Base-by-base conservation (phyloP, 148 eudicot species). In the Simmondsia chinensis region DNA sequence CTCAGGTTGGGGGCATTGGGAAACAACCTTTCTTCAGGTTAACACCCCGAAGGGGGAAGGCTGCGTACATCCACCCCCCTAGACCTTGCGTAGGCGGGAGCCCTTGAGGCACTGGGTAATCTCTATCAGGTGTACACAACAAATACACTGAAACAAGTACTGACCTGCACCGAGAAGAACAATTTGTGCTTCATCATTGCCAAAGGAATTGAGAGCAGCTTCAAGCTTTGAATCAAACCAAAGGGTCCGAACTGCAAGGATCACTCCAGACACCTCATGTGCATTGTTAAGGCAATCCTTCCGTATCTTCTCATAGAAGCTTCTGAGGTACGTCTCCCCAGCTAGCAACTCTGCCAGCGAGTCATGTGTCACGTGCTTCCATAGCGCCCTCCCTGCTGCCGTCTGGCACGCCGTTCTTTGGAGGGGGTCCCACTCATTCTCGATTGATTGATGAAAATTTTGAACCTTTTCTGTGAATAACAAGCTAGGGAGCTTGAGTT, bases 161-260 rank as follows among this genome's bases (percentile, higher is more conserved):
- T 48, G 41, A 83, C 97, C 97, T 77, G 94, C 95, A 43, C 95
- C 97, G 7, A 89, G 95, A 47, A 89, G 79, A 50, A 89, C 87
- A 18, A 81, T 70, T 47, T 83, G 94, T 24, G 86, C 65, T 18
- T 33, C 72, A 46, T 76, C 73, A 29, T 67, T 60, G 21, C 41
- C 63, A 40, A 78, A 73, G 10, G 84, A 75, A 31, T 22, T 61
- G 17, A 84, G 55, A 25, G 97, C 87, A 19, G 71, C 80, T 60
- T 89, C 87, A 43, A 84, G 79, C 41, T 81, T 78, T 1, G 75
- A 36, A 33, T 89, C 97, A 31, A 89, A 89, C 97, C 97, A 89
- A 12, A 89, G 75, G 1, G 97, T 89, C 13, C 97, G 43, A 35
- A 89, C 84, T 5, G 97, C 97, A 35, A 89, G 74, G 52, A 89